Evolutionary conservation across 768 basidiomycete species (phyloP).

Genomic region (Mycena amicta): DNA sequence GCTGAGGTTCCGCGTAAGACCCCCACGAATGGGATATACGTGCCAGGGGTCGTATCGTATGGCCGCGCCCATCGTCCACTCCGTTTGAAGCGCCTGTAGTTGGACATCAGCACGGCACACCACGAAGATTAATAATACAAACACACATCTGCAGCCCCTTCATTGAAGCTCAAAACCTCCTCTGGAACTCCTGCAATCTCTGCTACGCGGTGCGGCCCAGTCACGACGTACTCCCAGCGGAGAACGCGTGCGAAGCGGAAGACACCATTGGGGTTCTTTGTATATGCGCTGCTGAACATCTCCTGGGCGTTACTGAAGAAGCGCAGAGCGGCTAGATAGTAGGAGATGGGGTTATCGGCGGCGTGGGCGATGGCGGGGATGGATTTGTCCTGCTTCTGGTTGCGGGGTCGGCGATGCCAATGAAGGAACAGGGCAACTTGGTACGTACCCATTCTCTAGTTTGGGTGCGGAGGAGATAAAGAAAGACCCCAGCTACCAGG

Average conservation of each 20-base stretch:
- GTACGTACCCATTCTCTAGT: not conserved
- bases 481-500: not conserved
- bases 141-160: constrained; percentile 2
- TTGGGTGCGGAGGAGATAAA: not conserved
- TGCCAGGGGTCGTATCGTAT: constrained; percentile 5
- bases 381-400: not conserved
- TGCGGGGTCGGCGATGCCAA: not conserved
- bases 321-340: not conserved
- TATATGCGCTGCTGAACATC: not conserved
- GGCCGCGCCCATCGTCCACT: constrained; percentile 2
- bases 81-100: not conserved
- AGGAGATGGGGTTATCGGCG: not conserved
- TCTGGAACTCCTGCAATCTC: constrained; percentile 7
- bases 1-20: constrained; percentile 10
- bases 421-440: not conserved
- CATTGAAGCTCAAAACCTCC: not conserved
- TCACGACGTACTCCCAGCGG: constrained; percentile 5
- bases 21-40: not conserved
- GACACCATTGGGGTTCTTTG: not conserved
- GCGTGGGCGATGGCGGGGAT: not conserved
- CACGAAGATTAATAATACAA: not conserved
- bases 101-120: not conserved
- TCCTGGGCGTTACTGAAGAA: not conserved
- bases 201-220: not conserved
- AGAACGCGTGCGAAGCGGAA: constrained; percentile 4